Evolutionary conservation across 176 grass and related monocot genomes (phyloP).

Genomic region (Aechmea fasciata): DNA sequence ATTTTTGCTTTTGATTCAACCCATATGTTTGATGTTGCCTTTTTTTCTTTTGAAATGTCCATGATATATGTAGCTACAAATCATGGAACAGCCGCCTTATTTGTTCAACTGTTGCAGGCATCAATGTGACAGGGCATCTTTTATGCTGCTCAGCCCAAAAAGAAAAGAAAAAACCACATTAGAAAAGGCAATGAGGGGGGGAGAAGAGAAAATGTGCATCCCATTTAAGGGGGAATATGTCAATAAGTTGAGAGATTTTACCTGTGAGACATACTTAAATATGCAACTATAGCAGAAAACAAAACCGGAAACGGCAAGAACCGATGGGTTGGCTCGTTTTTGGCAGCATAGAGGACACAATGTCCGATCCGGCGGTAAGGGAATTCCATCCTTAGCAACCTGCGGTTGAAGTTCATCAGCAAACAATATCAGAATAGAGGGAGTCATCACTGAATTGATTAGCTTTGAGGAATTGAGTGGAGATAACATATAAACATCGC

Average conservation of each 20-base stretch:
- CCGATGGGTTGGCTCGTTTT: slow-evolving; percentile 78
- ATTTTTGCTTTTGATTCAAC: background rate
- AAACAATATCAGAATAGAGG: background rate
- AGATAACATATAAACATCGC: background rate
- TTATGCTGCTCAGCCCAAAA: slow-evolving; percentile 53
- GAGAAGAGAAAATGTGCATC: background rate
- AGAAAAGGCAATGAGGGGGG: background rate
- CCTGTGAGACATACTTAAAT: slow-evolving; percentile 94
- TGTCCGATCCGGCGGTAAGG: slow-evolving; percentile 53
- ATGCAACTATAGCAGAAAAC: slow-evolving; percentile 96
- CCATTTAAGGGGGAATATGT: background rate
- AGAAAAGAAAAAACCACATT: background rate
- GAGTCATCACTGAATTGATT: background rate
- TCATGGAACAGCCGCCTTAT: slow-evolving; percentile 94
- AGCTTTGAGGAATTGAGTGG: background rate
- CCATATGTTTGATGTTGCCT: background rate
- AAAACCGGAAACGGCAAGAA: slow-evolving; percentile 95
- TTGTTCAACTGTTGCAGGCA: slow-evolving; percentile 68
- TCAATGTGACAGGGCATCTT: slow-evolving; percentile 69
- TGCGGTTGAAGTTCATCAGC: slow-evolving; percentile 24
- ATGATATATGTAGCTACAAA: slow-evolving; percentile 36
- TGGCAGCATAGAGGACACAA: slow-evolving; percentile 81
- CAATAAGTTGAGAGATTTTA: slow-evolving; percentile 3
- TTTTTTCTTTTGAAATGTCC: background rate
- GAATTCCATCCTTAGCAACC: slow-evolving; percentile 78